Percentiles rank a stretch among this genome's conserved stretches.
phyloP scores from a whole-genome alignment of 2,329 filamentous ascomycete genomes.

The Curvularia eragrostidis region DNA sequence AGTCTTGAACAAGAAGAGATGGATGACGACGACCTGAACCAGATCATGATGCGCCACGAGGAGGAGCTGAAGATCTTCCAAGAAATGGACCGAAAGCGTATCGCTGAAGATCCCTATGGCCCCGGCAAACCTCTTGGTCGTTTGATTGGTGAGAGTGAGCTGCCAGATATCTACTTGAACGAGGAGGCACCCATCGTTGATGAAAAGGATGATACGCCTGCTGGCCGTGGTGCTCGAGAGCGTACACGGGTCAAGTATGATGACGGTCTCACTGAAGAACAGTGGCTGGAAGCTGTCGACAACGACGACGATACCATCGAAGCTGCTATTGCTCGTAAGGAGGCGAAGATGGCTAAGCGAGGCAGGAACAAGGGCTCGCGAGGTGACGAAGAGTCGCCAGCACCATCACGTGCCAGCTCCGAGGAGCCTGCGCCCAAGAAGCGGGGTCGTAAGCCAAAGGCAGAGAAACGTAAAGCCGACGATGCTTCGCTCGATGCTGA shows the following conservation, averaged over 20 bases:
- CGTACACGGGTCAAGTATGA: constrained; percentile 94
- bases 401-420: constrained; percentile 79
- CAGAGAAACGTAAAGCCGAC: constrained; percentile 87
- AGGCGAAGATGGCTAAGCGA: constrained; percentile 81
- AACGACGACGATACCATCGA: constrained; percentile 95
- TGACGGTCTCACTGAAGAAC: constrained; percentile 96
- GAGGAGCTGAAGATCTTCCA: constrained; percentile 80
- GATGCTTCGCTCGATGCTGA: constrained; percentile 71
- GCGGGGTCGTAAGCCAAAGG: constrained; percentile 78
- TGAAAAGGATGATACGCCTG: constrained; percentile 73
- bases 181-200: constrained; percentile 84
- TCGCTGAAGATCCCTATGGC: constrained; percentile 73
- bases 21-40: constrained; percentile 96
- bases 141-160: constrained; percentile 83
- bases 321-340: constrained; percentile 88
- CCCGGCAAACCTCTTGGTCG: constrained; percentile 73
- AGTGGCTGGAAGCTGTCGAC: constrained; percentile 96
- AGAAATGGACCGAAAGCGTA: constrained; percentile 78
- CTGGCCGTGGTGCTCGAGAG: constrained; percentile 91
- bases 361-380: constrained; percentile 76
- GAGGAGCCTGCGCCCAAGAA: constrained; percentile 80
- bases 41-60: constrained; percentile 89
- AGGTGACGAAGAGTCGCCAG: constrained; percentile 69
- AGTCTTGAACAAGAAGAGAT: constrained; percentile 91
- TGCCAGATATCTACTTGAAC: constrained; percentile 91